A percentile compares a stretch with the other conserved stretches of the same genome.
These are phyloP conservation scores for Neltuma alba DNA, from an alignment of 306 rosid genomes.

Conservation along the genomic window DNA sequence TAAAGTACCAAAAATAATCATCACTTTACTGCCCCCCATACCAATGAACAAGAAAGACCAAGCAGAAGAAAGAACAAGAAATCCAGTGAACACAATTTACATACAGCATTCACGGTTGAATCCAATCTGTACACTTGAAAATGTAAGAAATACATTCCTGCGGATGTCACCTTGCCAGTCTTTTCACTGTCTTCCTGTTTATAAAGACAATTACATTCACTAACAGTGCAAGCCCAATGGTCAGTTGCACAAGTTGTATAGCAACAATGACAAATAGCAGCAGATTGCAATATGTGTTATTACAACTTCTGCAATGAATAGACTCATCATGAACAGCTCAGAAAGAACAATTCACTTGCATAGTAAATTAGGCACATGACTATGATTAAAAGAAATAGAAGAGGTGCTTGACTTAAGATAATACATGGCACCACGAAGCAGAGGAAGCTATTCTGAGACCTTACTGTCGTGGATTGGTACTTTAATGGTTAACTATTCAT, in stretches of 20 bases:
- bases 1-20: constrained; percentile 15
- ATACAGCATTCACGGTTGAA: constrained; percentile 76
- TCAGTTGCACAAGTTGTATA: neutral
- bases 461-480: neutral
- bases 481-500: neutral
- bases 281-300: neutral
- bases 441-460: neutral
- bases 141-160: constrained; percentile 52
- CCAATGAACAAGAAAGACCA: neutral
- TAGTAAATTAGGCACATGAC: neutral
- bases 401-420: neutral
- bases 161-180: constrained; percentile 24
- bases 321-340: neutral
- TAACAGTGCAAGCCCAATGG: neutral
- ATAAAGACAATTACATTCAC: neutral
- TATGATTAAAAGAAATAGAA: neutral
- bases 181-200: constrained; percentile 19
- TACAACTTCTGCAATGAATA: neutral
- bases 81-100: constrained; percentile 9
- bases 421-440: neutral
- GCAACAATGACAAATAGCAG: neutral
- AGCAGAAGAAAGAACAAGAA: neutral
- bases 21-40: neutral
- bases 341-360: neutral
- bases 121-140: constrained; percentile 89